Evolutionary conservation across 352 stramenopile genomes (phyloP).

Genomic region (Phytophthora multivora): DNA sequence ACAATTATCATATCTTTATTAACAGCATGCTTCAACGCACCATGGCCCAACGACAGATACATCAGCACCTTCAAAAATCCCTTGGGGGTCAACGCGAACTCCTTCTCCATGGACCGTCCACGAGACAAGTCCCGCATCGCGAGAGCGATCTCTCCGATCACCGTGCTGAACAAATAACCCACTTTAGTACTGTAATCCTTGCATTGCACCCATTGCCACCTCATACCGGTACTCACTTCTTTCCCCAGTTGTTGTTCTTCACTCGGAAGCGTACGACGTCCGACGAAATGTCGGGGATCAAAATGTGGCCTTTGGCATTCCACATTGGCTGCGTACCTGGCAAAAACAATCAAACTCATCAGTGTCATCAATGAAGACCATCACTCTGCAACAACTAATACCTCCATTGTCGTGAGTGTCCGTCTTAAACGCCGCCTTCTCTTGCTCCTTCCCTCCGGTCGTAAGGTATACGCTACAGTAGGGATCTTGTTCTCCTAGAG

Average conservation of each 20-base stretch:
- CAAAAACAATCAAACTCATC: not conserved
- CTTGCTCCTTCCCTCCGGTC: conserved; percentile 53
- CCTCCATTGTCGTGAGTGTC: conserved; percentile 78
- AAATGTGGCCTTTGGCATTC: conserved; percentile 77
- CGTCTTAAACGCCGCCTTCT: conserved; percentile 69
- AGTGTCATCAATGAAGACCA: conserved; percentile 7
- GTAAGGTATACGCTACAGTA: conserved; percentile 70
- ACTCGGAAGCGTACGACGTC: conserved; percentile 74
- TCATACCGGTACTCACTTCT: conserved; percentile 47
- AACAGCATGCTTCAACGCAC: conserved; percentile 27
- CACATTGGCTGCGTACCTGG: conserved; percentile 63
- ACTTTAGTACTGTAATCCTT: not conserved
- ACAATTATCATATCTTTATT: not conserved
- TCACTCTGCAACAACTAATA: conserved; percentile 8
- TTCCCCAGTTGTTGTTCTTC: conserved; percentile 83
- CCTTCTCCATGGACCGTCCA: conserved; percentile 79
- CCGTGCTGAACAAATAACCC: conserved; percentile 45
- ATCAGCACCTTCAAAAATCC: conserved; percentile 72
- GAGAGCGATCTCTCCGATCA: conserved; percentile 75
- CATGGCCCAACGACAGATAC: conserved; percentile 73
- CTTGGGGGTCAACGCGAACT: conserved; percentile 74
- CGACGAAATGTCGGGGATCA: conserved; percentile 69
- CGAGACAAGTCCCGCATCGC: conserved; percentile 72
- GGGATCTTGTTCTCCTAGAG: conserved; percentile 74
- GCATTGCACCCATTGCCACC: not conserved